These are phyloP conservation scores for Candida ponderosae DNA, from an alignment of 805 yeast genomes.

Conservation along the genomic window DNA sequence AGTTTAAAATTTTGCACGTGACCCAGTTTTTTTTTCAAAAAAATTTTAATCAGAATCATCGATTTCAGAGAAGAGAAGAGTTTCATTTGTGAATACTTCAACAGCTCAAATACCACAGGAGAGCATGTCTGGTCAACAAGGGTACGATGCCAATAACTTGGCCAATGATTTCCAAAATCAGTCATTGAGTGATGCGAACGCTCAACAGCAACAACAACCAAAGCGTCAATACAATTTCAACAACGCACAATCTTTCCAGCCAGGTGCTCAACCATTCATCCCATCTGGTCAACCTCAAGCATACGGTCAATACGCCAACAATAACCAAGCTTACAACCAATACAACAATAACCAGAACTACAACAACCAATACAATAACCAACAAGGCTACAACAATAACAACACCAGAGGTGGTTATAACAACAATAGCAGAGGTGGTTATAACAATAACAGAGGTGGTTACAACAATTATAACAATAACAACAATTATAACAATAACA, in stretches of 20 bases:
- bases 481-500: constrained; percentile 2
- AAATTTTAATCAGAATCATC: background rate
- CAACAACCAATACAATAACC: constrained; percentile 8
- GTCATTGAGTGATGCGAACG: constrained; percentile 18
- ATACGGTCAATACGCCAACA: constrained; percentile 1
- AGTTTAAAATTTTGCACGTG: background rate
- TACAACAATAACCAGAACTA: constrained; percentile 7
- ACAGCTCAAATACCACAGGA: background rate
- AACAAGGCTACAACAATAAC: constrained; percentile 7
- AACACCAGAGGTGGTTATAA: constrained; percentile 14
- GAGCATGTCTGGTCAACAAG: constrained; percentile 13
- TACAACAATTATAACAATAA: constrained; percentile 16
- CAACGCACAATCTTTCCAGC: constrained; percentile 41
- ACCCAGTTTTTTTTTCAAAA: background rate
- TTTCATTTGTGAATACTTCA: background rate
- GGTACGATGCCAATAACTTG: constrained; percentile 17
- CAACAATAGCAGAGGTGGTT: constrained; percentile 8
- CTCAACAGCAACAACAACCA: constrained; percentile 17
- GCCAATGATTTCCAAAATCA: constrained; percentile 23
- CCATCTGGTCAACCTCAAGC: constrained; percentile 24
- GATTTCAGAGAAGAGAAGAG: background rate
- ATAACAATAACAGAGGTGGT: constrained; percentile 4
- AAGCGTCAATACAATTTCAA: constrained; percentile 41
- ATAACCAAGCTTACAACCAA: constrained; percentile 14
- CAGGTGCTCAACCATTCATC: constrained; percentile 28